These are phyloP conservation scores for Pseudozyma flocculosa DNA, from an alignment of 1,284 basidiomycete genomes.

Conservation along the genomic window DNA sequence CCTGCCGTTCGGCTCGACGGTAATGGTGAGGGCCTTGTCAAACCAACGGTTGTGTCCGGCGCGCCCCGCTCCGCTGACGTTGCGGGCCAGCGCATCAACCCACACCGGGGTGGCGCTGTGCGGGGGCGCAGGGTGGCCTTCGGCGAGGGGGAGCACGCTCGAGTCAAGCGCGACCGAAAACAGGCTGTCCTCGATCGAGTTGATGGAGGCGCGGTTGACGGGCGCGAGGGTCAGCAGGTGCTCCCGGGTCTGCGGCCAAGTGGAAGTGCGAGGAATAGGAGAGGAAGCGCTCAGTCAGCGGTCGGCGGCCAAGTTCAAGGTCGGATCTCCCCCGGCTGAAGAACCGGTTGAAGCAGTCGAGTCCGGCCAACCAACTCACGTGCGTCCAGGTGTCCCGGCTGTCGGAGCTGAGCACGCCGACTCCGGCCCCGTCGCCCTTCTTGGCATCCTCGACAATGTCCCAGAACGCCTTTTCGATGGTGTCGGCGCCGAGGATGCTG, in stretches of 20 bases:
- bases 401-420: constrained; percentile 78
- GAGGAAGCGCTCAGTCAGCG: no score
- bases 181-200: constrained; percentile 72
- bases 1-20: constrained; percentile 81
- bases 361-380: constrained; percentile 64
- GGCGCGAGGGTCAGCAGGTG: constrained; percentile 71
- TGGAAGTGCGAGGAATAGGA: not conserved
- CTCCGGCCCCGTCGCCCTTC: constrained; percentile 61
- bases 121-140: constrained; percentile 44
- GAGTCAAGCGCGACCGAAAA: constrained; percentile 69
- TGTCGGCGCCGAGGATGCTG: constrained; percentile 61
- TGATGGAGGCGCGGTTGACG: constrained; percentile 66
- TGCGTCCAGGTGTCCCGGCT: constrained; percentile 80
- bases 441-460: constrained; percentile 72
- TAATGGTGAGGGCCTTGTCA: constrained; percentile 82
- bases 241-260: constrained; percentile 75
- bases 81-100: constrained; percentile 77
- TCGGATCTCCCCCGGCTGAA: no score
- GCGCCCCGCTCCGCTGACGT: constrained; percentile 69
- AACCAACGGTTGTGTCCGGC: constrained; percentile 84
- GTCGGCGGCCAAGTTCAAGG: no score
- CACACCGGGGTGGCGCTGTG: constrained; percentile 66
- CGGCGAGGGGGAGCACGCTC: constrained; percentile 58
- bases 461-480: constrained; percentile 70
- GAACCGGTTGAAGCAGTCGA: no score